Evolutionary conservation across 345 rosid species (phyloP).

Genomic region (Trapa bicornis): DNA sequence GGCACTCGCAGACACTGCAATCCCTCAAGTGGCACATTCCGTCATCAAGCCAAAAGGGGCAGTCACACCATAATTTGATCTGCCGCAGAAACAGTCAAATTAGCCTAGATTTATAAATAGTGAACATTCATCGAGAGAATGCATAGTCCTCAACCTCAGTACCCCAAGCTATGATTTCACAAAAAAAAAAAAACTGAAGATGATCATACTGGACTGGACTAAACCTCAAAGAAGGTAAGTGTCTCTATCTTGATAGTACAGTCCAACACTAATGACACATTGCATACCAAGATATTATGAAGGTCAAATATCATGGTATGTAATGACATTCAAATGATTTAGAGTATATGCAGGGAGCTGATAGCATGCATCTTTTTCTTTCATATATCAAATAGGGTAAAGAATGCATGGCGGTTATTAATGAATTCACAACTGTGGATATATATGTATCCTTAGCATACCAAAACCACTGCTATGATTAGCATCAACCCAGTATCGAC

Average conservation of each 20-base stretch:
- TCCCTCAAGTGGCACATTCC: constrained; percentile 90
- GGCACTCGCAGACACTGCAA: constrained; percentile 96
- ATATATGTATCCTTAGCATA: too few species aligned
- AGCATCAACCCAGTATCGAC: too few species aligned
- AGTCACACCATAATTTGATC: constrained; percentile 96
- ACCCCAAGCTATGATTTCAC: neutral
- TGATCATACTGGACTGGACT: neutral
- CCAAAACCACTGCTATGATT: too few species aligned
- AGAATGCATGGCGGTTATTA: too few species aligned
- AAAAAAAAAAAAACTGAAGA: neutral
- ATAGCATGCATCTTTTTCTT: neutral
- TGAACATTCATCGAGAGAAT: neutral
- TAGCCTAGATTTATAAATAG: neutral
- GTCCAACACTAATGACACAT: neutral
- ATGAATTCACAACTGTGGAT: too few species aligned
- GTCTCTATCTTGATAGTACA: neutral
- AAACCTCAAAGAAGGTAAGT: neutral
- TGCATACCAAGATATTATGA: neutral
- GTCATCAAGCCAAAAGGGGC: constrained; percentile 97
- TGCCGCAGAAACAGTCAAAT: constrained; percentile 15
- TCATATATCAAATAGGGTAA: too few species aligned
- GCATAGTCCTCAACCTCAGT: neutral
- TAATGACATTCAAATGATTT: neutral
- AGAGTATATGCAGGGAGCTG: neutral
- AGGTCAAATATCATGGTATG: neutral